A percentile compares a stretch with the other conserved stretches of the same genome.
phyloP scores from a whole-genome alignment of 176 grass and related monocot genomes.

The Avena eriantha region DNA sequence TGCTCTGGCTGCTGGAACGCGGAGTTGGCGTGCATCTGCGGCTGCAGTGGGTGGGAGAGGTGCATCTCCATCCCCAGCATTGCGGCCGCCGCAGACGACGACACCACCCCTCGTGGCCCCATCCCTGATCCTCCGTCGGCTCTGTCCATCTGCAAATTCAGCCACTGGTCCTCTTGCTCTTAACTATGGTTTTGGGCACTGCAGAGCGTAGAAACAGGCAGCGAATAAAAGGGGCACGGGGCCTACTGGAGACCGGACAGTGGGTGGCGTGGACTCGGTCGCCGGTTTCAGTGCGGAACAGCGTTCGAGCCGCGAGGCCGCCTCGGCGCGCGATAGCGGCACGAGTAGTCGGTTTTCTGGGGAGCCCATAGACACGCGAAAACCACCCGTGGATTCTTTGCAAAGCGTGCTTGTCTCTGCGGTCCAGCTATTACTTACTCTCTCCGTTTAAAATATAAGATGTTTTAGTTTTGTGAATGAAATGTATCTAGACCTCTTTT shows the following conservation, averaged over 20 bases:
- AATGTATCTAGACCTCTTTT: no score
- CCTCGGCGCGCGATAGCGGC: constrained; percentile 6
- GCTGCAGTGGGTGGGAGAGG: no score
- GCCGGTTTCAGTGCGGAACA: constrained; percentile 39
- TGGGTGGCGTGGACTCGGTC: constrained; percentile 19
- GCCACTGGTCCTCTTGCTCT: background rate
- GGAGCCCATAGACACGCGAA: constrained; percentile 39
- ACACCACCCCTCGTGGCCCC: constrained; percentile 24
- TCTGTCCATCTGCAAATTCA: constrained; percentile 52
- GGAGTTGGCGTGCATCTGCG: no score
- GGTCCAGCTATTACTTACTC: no score
- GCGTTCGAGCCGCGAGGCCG: no score
- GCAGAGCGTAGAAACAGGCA: background rate
- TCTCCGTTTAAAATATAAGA: no score
- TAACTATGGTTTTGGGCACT: background rate
- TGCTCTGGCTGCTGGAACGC: no score
- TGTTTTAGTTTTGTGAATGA: no score
- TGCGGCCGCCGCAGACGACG: constrained; percentile 18
- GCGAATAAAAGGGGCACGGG: background rate
- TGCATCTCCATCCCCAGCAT: constrained; percentile 51
- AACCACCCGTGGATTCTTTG: constrained; percentile 51
- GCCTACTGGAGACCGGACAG: background rate
- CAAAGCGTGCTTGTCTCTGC: background rate
- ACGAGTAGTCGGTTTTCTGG: constrained; percentile 39
- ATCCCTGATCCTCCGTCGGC: constrained; percentile 36